Conservation (phyloP, 352 stramenopile species). For the Pythium apleroticum region DNA sequence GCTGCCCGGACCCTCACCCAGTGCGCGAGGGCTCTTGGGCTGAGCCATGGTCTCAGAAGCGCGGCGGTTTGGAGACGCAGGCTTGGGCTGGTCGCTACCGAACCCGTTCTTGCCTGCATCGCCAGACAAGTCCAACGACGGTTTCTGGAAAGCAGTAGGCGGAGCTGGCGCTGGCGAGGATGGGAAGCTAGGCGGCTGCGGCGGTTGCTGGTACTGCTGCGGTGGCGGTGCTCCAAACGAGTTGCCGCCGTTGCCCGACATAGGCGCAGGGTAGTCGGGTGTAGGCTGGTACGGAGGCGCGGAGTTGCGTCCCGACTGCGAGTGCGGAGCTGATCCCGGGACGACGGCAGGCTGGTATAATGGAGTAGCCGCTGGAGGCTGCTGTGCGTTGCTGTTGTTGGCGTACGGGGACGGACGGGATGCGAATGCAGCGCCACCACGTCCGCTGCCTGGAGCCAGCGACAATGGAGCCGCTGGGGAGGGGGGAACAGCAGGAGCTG, state of each 20-base stretch:
- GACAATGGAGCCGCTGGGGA: background rate
- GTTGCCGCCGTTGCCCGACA: constrained; percentile 16
- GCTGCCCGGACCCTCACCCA: constrained; percentile 45
- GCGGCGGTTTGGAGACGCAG: constrained; percentile 4
- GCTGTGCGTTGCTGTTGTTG: background rate
- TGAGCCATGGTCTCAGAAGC: constrained; percentile 13
- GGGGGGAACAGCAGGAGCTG: constrained; percentile 2
- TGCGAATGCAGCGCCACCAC: constrained; percentile 13
- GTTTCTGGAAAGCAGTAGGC: constrained; percentile 37
- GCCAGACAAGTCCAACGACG: constrained; percentile 44
- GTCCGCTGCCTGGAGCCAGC: constrained; percentile 15
- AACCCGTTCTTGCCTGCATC: constrained; percentile 34
- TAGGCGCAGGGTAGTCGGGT: constrained; percentile 13
- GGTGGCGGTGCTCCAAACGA: constrained; percentile 1
- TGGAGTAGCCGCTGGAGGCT: background rate
- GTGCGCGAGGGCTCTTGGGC: constrained; percentile 29
- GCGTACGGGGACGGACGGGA: constrained; percentile 3
- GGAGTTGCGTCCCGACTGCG: constrained; percentile 16
- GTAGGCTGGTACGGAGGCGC: constrained; percentile 16
- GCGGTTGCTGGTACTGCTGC: too few species aligned
- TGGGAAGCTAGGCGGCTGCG: constrained; percentile 5
- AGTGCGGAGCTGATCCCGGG: constrained; percentile 20
- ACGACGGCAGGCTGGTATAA: background rate
- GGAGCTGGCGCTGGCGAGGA: constrained; percentile 6
- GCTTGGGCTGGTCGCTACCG: constrained; percentile 20